phyloP scores from a whole-genome alignment of 2,329 filamentous ascomycete genomes.

The Penicillium sp. region DNA sequence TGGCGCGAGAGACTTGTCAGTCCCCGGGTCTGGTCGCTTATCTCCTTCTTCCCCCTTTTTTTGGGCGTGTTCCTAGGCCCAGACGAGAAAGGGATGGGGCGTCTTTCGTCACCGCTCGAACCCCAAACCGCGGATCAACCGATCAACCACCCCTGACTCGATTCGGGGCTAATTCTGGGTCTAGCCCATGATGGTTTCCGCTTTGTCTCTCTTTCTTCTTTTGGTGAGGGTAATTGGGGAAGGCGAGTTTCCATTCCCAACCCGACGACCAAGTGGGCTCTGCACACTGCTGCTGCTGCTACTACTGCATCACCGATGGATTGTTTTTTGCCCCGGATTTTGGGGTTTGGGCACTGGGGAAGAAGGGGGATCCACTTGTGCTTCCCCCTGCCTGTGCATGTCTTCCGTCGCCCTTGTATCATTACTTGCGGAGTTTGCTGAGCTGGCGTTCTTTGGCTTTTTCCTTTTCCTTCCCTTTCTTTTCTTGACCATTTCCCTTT shows the following conservation, averaged over 20 bases:
- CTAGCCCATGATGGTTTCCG: too few relatives aligned
- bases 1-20: constrained; percentile 6
- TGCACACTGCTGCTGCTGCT: constrained; percentile 2
- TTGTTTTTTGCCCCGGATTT: constrained; percentile 12
- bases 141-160: constrained; percentile 6
- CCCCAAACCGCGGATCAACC: constrained; percentile 7
- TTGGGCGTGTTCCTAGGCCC: constrained; percentile 3
- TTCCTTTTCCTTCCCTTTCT: constrained; percentile 6
- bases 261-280: constrained; percentile 1
- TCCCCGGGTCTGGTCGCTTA: neutral
- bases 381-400: constrained; percentile 14
- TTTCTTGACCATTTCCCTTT: neutral
- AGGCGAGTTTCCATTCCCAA: constrained; percentile 8
- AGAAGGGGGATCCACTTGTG: constrained; percentile 11
- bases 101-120: constrained; percentile 14
- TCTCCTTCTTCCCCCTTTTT: constrained; percentile 9
- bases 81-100: constrained; percentile 10
- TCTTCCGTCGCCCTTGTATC: constrained; percentile 19
- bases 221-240: neutral
- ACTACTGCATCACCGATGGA: too few relatives aligned
- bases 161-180: constrained; percentile 4
- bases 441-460: constrained; percentile 5
- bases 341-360: constrained; percentile 12
- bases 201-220: neutral
- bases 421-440: constrained; percentile 20